Conservation (phyloP, 495 filamentous ascomycete genomes). For the Aspergillus wentii region DNA sequence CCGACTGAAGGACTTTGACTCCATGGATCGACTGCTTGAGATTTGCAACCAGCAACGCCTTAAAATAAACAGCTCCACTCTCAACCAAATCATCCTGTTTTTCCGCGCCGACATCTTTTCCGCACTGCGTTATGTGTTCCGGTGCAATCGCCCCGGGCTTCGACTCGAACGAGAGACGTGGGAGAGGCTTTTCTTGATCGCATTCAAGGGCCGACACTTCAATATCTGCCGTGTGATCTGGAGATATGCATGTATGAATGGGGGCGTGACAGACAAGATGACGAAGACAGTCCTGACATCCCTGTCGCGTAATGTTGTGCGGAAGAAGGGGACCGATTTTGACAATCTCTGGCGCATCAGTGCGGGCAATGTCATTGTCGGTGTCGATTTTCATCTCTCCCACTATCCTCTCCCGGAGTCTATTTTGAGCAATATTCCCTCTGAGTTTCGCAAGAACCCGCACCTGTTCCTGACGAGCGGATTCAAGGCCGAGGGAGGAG, state of each 20-base stretch:
- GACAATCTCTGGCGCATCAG: constrained; percentile 17
- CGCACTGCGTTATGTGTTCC: constrained; percentile 17
- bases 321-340: constrained; percentile 5
- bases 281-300: constrained; percentile 21
- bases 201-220: constrained; percentile 28
- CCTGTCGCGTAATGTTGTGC: constrained; percentile 18
- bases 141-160: constrained; percentile 9
- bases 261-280: constrained; percentile 28
- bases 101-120: constrained; percentile 16
- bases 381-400: constrained; percentile 20
- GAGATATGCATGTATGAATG: constrained; percentile 43
- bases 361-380: constrained; percentile 37
- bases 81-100: constrained; percentile 17
- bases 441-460: constrained; percentile 25
- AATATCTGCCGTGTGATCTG: constrained; percentile 46
- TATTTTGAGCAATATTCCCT: constrained; percentile 17
- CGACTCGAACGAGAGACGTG: constrained; percentile 9
- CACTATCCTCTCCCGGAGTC: constrained; percentile 5
- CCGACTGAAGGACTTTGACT: constrained; percentile 15
- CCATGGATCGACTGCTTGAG: constrained; percentile 21
- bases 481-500: constrained; percentile 10
- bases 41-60: constrained; percentile 22
- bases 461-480: constrained; percentile 19
- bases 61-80: constrained; percentile 10
- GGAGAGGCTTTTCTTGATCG: constrained; percentile 35